Conservation (phyloP, 192 early-diverging fungal species). For the Dissophora ornata region DNA sequence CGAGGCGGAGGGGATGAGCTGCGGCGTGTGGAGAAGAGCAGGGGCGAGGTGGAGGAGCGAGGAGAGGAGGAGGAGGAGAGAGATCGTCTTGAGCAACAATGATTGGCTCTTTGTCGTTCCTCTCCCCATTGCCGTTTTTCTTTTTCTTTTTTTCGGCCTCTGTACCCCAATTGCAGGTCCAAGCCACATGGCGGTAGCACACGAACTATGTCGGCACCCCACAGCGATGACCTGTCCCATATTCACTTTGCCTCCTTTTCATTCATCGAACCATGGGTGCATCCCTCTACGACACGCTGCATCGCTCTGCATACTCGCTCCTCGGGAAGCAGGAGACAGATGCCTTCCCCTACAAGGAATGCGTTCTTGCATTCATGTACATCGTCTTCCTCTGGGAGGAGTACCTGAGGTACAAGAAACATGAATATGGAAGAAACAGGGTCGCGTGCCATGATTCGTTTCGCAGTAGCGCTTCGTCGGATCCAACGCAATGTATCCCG, state of each 20-base stretch:
- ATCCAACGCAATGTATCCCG: too few relatives aligned
- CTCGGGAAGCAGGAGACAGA: conserved; percentile 1
- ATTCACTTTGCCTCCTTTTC: background rate
- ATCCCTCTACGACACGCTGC: conserved; percentile 13
- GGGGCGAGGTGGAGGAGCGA: background rate
- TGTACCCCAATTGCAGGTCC: background rate
- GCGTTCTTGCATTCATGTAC: conserved; percentile 78
- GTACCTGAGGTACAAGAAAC: conserved; percentile 72
- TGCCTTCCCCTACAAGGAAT: conserved; percentile 80
- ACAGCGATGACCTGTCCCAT: background rate
- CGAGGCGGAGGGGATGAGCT: background rate
- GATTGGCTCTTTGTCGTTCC: too few relatives aligned
- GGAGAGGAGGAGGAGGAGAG: background rate
- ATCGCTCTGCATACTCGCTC: conserved; percentile 8
- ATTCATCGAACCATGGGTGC: conserved; percentile 17
- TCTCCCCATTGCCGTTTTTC: background rate
- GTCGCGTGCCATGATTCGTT: background rate
- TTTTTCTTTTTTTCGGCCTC: background rate
- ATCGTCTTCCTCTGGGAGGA: conserved; percentile 83
- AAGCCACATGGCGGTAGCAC: too few relatives aligned
- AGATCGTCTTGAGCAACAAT: background rate
- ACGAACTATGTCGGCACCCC: background rate
- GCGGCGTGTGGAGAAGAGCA: background rate
- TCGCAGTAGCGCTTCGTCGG: too few relatives aligned
- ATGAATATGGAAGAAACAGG: background rate